These are phyloP conservation scores for Ormosia semicastrata DNA, from an alignment of 306 rosid genomes.

Conservation along the genomic window DNA sequence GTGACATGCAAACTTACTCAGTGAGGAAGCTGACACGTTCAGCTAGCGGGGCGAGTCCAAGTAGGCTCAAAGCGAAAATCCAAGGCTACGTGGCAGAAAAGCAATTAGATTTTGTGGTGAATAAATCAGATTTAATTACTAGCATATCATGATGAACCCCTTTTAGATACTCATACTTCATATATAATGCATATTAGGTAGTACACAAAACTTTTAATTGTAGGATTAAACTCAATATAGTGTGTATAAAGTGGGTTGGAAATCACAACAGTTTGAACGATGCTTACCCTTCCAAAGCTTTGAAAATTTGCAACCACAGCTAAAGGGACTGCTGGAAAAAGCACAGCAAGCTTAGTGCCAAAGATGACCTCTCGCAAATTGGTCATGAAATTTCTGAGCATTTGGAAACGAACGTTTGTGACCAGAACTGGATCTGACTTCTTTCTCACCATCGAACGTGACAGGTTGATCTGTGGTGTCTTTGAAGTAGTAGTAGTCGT, in stretches of 20 bases:
- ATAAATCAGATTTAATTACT: not conserved
- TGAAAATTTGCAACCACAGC: constrained; percentile 59
- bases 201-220: not conserved
- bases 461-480: constrained; percentile 46
- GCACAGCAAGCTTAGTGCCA: constrained; percentile 82
- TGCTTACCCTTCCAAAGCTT: constrained; percentile 69
- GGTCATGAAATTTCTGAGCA: constrained; percentile 43
- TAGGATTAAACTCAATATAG: not conserved
- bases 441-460: constrained; percentile 51
- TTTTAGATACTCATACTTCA: not conserved
- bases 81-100: constrained; percentile 58
- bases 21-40: constrained; percentile 96
- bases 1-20: constrained; percentile 60
- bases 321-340: constrained; percentile 76
- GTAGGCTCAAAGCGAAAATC: constrained; percentile 78
- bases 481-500: not conserved
- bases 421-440: constrained; percentile 58
- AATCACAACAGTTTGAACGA: not conserved
- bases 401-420: constrained; percentile 31
- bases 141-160: not conserved
- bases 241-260: not conserved
- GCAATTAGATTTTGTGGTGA: not conserved
- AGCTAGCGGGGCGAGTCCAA: constrained; percentile 90
- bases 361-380: constrained; percentile 60
- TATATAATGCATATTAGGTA: not conserved